These are phyloP conservation scores for Blastobotrys raffinosifermentans DNA, from an alignment of 1,139 yeast species.

Conservation along the genomic window DNA sequence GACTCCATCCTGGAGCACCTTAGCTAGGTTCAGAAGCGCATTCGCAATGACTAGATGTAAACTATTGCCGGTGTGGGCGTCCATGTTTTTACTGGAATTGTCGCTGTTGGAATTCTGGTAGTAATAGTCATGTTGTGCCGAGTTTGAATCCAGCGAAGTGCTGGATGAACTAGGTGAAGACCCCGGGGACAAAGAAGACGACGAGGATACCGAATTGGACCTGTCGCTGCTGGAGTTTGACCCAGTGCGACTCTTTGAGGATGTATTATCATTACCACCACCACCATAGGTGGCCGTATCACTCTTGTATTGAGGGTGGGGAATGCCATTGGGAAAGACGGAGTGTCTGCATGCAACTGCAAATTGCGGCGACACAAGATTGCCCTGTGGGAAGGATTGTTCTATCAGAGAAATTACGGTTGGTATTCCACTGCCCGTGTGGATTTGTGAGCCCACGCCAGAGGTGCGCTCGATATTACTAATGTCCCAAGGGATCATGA, in stretches of 20 bases:
- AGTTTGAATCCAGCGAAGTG: neutral
- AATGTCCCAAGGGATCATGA: constrained; percentile 6
- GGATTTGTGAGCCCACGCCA: neutral
- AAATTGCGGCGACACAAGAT: neutral
- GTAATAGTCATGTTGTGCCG: neutral
- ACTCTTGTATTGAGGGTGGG: neutral
- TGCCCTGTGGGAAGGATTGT: neutral
- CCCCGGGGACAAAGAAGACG: neutral
- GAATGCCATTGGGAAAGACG: neutral
- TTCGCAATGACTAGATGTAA: constrained; percentile 22
- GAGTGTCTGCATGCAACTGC: neutral
- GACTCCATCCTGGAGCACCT: constrained; percentile 33
- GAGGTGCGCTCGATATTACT: neutral
- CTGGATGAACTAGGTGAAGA: neutral
- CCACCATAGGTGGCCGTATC: neutral
- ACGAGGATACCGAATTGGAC: neutral
- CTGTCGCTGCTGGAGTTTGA: constrained; percentile 1
- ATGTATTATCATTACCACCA: no score
- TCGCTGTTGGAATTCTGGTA: neutral
- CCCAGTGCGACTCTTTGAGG: no score
- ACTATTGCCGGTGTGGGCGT: neutral
- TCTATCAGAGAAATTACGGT: constrained; percentile 1
- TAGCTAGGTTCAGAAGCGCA: constrained; percentile 31
- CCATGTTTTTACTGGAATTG: neutral
- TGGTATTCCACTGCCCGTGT: neutral